Base-by-base conservation (phyloP, 768 basidiomycete species). In the Hypholoma sublateritium region DNA sequence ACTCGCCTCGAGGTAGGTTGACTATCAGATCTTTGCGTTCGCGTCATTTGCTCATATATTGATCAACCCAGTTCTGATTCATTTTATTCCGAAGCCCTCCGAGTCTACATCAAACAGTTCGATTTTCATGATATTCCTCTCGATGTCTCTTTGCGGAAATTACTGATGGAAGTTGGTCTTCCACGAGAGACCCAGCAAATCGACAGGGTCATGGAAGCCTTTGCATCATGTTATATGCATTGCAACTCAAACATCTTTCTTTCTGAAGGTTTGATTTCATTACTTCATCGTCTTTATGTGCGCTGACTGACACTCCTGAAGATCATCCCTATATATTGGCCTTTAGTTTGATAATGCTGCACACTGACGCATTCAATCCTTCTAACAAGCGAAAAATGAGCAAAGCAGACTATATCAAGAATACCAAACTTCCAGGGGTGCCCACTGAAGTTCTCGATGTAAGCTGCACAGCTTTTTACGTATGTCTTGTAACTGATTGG, bases 111-210 rank as follows among this genome's bases (percentile, higher is more conserved):
- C 58, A 75, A 75, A 45, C 80, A 80, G 42, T 98, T 98, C 69
- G 80, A 88, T 61, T 97, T 98, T 66, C 70, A 71, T 16, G 77
- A 81, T 45, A 86, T 93, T 63, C 89, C 97, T 9, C 80, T 99
- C 34, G 97, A 99, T 67, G 85, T 98, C 28, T 92, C 97, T 17
- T 74, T 99, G 41, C 88, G 97, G 39, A 87, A 86, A 65, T 69
- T 99, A 47, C 79, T 99, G 35, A 93, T 97, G 90, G 86, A 95
- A 63, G 85, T 97, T 21, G 85, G 91, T 37, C 80, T 99, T 24
- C 97, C 97, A 2, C 81, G 88, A 54, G 97, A 99, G 77, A 98
- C 97, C 1, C 97, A 99, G 69, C 96, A 98, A 71, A 99, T 99
- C 57, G 97, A 99, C 72, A 82, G 97, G 56, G 93, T 98, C 47